Conservation (phyloP, 441 rosid species). For the Adansonia grandidieri region DNA sequence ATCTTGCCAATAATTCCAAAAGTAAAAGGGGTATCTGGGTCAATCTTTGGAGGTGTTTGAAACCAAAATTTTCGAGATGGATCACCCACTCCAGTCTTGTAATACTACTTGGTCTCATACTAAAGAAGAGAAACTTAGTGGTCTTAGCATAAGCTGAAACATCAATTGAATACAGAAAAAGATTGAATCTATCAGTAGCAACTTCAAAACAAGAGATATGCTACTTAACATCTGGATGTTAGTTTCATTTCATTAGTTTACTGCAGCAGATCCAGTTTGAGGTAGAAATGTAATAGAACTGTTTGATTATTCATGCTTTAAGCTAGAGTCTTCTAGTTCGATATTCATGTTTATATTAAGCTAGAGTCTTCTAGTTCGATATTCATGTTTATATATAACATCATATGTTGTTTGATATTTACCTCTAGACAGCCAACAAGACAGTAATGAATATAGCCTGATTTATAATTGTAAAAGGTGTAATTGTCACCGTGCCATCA, state of each 20-base stretch:
- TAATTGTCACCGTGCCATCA: constrained; percentile 68
- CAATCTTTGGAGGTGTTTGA: constrained; percentile 63
- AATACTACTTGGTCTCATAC: constrained; percentile 68
- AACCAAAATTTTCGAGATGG: constrained; percentile 70
- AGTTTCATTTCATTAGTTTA: background rate
- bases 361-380: background rate
- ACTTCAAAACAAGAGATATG: constrained; percentile 6
- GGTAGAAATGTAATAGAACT: background rate
- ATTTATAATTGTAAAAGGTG: constrained; percentile 75
- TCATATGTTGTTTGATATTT: constrained; percentile 27
- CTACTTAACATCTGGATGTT: background rate
- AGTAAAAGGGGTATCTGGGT: constrained; percentile 61
- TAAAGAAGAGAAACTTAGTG: constrained; percentile 26
- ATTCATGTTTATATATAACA: constrained; percentile 10
- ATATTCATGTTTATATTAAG: background rate
- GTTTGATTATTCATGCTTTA: background rate
- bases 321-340: background rate
- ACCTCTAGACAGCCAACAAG: constrained; percentile 83
- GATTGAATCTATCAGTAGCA: background rate
- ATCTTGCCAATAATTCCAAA: constrained; percentile 74
- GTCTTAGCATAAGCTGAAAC: constrained; percentile 6
- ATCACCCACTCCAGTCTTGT: constrained; percentile 60
- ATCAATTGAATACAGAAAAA: background rate
- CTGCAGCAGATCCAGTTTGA: constrained; percentile 2
- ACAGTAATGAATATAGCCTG: constrained; percentile 92